These are phyloP conservation scores for Chionographis japonica DNA, from an alignment of 106 monocot species.

Conservation along the genomic window DNA sequence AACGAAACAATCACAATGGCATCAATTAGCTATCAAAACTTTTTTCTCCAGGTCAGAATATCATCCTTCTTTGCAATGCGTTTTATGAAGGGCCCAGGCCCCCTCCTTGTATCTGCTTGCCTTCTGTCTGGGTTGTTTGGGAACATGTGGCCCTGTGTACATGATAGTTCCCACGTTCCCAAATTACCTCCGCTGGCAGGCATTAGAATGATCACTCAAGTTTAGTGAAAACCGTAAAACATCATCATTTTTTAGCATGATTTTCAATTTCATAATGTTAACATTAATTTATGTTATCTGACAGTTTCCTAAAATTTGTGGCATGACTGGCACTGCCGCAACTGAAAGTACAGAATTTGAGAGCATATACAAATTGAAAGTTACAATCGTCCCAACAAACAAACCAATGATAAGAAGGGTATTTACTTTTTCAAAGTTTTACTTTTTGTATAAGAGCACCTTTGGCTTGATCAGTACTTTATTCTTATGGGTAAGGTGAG, in stretches of 20 bases:
- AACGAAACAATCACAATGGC: slow-evolving; percentile 96
- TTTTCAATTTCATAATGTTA: not conserved
- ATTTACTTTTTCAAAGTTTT: not conserved
- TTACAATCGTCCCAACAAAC: slow-evolving; percentile 86
- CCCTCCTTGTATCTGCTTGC: too few species aligned
- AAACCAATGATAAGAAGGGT: slow-evolving; percentile 99
- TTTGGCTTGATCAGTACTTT: not conserved
- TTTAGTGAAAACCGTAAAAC: too few species aligned
- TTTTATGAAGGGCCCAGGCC: too few species aligned
- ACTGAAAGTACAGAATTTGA: slow-evolving; percentile 94
- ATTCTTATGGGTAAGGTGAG: too few species aligned
- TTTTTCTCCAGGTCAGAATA: slow-evolving; percentile 81
- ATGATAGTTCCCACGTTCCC: too few species aligned
- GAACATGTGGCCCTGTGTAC: not conserved
- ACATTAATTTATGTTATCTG: slow-evolving; percentile 1
- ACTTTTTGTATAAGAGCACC: not conserved
- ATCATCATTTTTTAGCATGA: not conserved
- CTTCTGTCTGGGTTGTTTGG: too few species aligned
- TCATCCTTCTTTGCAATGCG: not conserved
- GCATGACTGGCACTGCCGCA: slow-evolving; percentile 98
- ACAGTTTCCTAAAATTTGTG: slow-evolving; percentile 99
- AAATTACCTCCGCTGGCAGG: too few species aligned
- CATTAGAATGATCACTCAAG: too few species aligned
- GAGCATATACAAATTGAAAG: slow-evolving; percentile 97
- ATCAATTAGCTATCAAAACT: slow-evolving; percentile 98